phyloP scores from a whole-genome alignment of 371 early-diverging fungal genomes.

The Blastocladiella emersonii region DNA sequence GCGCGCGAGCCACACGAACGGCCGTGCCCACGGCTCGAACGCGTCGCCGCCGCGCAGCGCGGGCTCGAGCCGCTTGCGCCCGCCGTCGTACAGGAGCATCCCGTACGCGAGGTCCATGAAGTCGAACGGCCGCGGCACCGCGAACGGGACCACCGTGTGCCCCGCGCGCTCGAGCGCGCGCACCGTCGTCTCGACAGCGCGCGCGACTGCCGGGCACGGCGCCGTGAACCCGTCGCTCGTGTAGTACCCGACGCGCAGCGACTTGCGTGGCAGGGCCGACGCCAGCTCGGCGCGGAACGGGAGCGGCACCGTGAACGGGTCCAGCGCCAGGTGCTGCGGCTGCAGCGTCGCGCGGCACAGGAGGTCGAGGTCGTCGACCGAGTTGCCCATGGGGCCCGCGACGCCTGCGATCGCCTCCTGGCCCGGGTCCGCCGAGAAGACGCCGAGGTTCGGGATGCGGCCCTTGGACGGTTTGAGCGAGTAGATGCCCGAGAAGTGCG shows the following conservation, averaged over 20 bases:
- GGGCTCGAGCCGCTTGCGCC: not conserved
- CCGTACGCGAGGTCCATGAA: not conserved
- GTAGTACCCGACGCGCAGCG: not conserved
- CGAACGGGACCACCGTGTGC: not conserved
- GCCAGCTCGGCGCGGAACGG: not conserved
- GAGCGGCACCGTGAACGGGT: not conserved
- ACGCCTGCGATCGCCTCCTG: not conserved
- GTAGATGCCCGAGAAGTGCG: slow-evolving; percentile 4
- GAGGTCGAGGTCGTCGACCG: not conserved
- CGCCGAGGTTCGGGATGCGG: not conserved
- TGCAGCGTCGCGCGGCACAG: not conserved
- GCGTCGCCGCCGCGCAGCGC: not conserved
- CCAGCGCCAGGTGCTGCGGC: not conserved
- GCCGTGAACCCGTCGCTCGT: not conserved
- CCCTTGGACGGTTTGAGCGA: not conserved
- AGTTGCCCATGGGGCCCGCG: slow-evolving; percentile 1
- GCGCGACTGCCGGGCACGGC: not conserved
- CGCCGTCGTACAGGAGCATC: not conserved
- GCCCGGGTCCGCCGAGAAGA: not conserved
- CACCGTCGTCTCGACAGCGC: not conserved
- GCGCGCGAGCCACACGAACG: not conserved
- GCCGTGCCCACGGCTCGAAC: not conserved
- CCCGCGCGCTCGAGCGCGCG: not conserved
- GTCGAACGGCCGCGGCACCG: not conserved
- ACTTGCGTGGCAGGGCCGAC: not conserved